Evolutionary conservation across 2,329 filamentous ascomycete species (phyloP).

Genomic region (Geoglossum cookeanum): DNA sequence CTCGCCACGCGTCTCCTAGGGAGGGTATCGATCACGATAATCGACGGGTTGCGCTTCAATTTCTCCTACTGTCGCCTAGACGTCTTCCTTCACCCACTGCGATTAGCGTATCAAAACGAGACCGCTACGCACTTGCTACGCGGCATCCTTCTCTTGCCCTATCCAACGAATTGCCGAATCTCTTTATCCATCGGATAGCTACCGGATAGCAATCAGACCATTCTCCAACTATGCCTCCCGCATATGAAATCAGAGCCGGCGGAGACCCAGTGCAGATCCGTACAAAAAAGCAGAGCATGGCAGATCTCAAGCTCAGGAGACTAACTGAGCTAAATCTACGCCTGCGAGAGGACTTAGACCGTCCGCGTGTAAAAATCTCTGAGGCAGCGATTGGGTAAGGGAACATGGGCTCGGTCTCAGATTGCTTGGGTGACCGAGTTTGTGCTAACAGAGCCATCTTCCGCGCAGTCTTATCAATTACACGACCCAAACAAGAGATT

Average conservation of each 20-base stretch:
- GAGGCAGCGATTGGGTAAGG: conserved; percentile 43
- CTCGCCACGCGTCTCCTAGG: background rate
- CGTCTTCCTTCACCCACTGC: background rate
- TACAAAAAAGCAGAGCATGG: conserved; percentile 99
- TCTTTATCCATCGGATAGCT: background rate
- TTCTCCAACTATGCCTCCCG: conserved; percentile 41
- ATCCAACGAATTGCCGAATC: background rate
- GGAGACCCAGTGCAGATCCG: conserved; percentile 47
- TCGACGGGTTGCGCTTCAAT: background rate
- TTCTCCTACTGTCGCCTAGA: background rate
- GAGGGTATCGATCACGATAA: background rate
- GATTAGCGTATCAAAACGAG: background rate
- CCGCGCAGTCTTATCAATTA: conserved; percentile 74
- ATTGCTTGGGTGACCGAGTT: background rate
- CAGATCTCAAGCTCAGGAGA: conserved; percentile 87
- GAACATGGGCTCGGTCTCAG: background rate
- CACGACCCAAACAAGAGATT: conserved; percentile 94
- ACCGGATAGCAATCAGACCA: too few species aligned
- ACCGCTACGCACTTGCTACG: background rate
- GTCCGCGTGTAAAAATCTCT: conserved; percentile 87
- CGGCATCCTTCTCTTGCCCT: background rate
- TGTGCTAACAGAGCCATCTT: conserved; percentile 5
- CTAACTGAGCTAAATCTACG: conserved; percentile 94
- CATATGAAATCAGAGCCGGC: conserved; percentile 46
- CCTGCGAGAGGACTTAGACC: conserved; percentile 84